These are phyloP conservation scores for Penicillium sp. DNA, from an alignment of 2,329 filamentous ascomycete species.

Conservation along the genomic window DNA sequence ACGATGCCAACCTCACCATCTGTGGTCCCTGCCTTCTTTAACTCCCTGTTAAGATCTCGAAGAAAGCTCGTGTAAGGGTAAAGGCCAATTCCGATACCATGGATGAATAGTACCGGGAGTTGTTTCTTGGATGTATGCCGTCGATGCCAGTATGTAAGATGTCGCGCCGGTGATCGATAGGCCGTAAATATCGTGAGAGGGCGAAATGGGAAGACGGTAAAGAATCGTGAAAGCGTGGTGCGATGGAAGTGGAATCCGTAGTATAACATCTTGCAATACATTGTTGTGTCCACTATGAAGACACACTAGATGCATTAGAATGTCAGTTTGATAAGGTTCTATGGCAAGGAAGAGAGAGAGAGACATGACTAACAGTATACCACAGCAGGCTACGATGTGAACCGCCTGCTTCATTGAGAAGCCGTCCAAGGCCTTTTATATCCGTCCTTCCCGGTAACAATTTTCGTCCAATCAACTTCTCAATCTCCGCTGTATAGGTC, in stretches of 20 bases:
- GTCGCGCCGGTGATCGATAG: constrained; percentile 47
- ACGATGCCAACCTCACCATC: constrained; percentile 3
- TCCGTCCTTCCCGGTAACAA: constrained; percentile 54
- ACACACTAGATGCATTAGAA: constrained; percentile 4
- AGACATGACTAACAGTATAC: constrained; percentile 17
- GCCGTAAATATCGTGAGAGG: constrained; percentile 47
- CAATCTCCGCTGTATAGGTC: constrained; percentile 51
- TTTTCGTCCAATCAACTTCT: constrained; percentile 49
- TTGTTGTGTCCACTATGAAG: constrained; percentile 10
- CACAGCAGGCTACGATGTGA: constrained; percentile 41
- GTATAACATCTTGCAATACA: constrained; percentile 17
- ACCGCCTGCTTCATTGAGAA: constrained; percentile 59
- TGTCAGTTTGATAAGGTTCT: no score
- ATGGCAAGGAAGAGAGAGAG: not conserved
- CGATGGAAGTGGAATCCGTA: constrained; percentile 53
- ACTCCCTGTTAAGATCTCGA: constrained; percentile 38
- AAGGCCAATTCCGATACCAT: constrained; percentile 66
- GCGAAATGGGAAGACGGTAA: constrained; percentile 57
- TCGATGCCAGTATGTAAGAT: constrained; percentile 62
- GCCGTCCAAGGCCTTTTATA: constrained; percentile 58
- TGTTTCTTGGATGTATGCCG: constrained; percentile 57
- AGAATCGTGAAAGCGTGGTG: constrained; percentile 40
- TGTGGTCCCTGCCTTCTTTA: no score
- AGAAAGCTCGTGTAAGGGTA: constrained; percentile 60
- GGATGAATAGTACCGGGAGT: constrained; percentile 62